Evolutionary conservation across 495 filamentous ascomycete genomes (phyloP).

Genomic region (Aspergillus sparsus): DNA sequence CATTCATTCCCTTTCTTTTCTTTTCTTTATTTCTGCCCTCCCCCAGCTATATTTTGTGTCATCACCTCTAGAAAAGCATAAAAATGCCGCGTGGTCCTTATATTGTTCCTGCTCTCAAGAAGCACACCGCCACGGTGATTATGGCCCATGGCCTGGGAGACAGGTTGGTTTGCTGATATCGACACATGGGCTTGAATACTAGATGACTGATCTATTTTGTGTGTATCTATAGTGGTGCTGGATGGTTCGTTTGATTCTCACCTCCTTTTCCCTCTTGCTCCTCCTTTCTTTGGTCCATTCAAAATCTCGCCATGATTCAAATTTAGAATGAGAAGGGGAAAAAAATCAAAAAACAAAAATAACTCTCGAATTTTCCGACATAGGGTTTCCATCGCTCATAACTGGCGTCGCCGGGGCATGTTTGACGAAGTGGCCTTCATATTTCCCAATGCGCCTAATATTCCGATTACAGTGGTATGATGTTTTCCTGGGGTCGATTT

Average conservation of each 20-base stretch:
- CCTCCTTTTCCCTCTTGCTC: not conserved
- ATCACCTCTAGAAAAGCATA: slow-evolving; percentile 1
- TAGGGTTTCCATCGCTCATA: slow-evolving; percentile 78
- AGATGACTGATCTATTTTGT: slow-evolving; percentile 20
- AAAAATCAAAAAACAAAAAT: too few species aligned
- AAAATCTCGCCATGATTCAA: too few species aligned
- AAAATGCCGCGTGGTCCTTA: slow-evolving; percentile 63
- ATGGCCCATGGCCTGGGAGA: slow-evolving; percentile 91
- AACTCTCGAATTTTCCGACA: not conserved
- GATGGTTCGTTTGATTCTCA: slow-evolving; percentile 56
- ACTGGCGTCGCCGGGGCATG: slow-evolving; percentile 79
- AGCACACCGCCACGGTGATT: slow-evolving; percentile 93
- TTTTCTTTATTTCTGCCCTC: not conserved
- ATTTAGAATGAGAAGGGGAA: too few species aligned
- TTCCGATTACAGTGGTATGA: slow-evolving; percentile 83
- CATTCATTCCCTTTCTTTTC: not conserved
- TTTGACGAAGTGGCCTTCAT: slow-evolving; percentile 92
- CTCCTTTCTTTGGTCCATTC: too few species aligned
- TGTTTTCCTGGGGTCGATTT: not conserved
- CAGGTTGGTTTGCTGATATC: slow-evolving; percentile 47
- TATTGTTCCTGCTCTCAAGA: slow-evolving; percentile 82
- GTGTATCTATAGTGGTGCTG: slow-evolving; percentile 52
- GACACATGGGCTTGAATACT: not conserved
- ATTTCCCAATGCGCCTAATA: slow-evolving; percentile 87
- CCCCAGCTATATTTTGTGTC: too few species aligned